phyloP scores from a whole-genome alignment of 108 stramenopile species.

The Pseudonitzschia multiseries region DNA sequence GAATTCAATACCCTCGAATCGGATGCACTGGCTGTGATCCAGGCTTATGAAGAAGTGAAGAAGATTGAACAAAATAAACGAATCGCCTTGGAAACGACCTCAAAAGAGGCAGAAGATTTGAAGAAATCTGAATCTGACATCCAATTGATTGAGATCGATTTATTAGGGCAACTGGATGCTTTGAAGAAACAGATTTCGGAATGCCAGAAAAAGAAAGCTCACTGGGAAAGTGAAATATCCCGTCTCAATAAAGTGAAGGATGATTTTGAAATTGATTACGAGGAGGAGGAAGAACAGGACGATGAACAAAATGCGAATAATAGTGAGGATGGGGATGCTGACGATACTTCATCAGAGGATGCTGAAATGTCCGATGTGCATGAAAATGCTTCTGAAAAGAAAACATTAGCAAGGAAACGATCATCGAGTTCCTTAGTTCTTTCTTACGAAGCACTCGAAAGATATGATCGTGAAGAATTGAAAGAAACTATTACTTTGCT shows the following conservation, averaged over 20 bases:
- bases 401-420: not conserved
- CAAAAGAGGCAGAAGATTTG: constrained; percentile 67
- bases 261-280: constrained; percentile 51
- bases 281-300: constrained; percentile 41
- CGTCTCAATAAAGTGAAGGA: constrained; percentile 55
- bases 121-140: constrained; percentile 65
- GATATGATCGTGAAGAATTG: constrained; percentile 62
- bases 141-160: constrained; percentile 78
- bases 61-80: constrained; percentile 68
- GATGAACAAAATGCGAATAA: constrained; percentile 22
- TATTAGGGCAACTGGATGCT: constrained; percentile 71
- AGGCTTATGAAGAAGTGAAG: constrained; percentile 77
- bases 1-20: constrained; percentile 69
- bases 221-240: constrained; percentile 71
- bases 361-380: constrained; percentile 19
- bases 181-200: constrained; percentile 75
- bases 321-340: constrained; percentile 19
- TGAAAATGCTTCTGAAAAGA: constrained; percentile 18
- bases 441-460: constrained; percentile 54
- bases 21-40: constrained; percentile 63
- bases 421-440: constrained; percentile 43
- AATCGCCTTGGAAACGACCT: constrained; percentile 54
- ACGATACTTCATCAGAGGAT: constrained; percentile 21
- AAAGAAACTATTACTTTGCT: constrained; percentile 70
- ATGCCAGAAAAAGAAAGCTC: constrained; percentile 46